A percentile compares a stretch with the other conserved stretches of the same genome.
phyloP scores from a whole-genome alignment of 768 basidiomycete species.

The Mycena epipterygia region DNA sequence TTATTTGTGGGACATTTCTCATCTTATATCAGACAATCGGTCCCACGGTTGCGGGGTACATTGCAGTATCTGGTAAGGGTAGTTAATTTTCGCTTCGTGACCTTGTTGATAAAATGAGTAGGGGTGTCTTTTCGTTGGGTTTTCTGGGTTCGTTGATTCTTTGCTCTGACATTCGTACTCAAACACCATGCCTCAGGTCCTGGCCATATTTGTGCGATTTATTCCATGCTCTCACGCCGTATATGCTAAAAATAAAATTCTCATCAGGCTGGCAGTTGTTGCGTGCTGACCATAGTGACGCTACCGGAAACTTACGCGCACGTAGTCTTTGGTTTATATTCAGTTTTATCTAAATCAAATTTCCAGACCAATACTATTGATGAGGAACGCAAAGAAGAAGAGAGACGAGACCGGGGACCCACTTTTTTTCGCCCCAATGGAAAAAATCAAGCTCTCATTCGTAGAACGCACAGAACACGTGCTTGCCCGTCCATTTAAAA shows the following conservation, averaged over 20 bases:
- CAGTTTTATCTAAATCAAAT: neutral
- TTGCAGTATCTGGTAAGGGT: slow-evolving; percentile 45
- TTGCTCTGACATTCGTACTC: slow-evolving; percentile 36
- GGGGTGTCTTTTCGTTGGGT: slow-evolving; percentile 74
- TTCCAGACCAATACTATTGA: slow-evolving; percentile 68
- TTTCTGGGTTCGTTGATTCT: slow-evolving; percentile 77
- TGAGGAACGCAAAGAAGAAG: slow-evolving; percentile 61
- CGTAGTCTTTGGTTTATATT: slow-evolving; percentile 31
- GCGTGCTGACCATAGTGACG: slow-evolving; percentile 63
- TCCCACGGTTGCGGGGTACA: slow-evolving; percentile 65
- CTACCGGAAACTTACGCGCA: slow-evolving; percentile 79
- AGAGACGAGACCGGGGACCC: slow-evolving; percentile 67
- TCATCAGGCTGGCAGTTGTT: slow-evolving; percentile 62
- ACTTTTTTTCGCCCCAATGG: slow-evolving; percentile 66
- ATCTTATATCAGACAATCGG: slow-evolving; percentile 53
- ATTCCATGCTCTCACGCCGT: neutral
- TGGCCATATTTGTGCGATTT: slow-evolving; percentile 64
- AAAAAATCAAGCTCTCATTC: slow-evolving; percentile 55
- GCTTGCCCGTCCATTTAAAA: slow-evolving; percentile 70
- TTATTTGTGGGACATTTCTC: neutral
- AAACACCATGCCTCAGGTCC: slow-evolving; percentile 69
- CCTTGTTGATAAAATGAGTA: slow-evolving; percentile 4
- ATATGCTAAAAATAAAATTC: neutral
- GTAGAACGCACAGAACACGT: slow-evolving; percentile 59
- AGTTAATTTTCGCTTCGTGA: neutral